phyloP scores from a whole-genome alignment of 2,329 filamentous ascomycete species.

The Ophiostoma sp. region DNA sequence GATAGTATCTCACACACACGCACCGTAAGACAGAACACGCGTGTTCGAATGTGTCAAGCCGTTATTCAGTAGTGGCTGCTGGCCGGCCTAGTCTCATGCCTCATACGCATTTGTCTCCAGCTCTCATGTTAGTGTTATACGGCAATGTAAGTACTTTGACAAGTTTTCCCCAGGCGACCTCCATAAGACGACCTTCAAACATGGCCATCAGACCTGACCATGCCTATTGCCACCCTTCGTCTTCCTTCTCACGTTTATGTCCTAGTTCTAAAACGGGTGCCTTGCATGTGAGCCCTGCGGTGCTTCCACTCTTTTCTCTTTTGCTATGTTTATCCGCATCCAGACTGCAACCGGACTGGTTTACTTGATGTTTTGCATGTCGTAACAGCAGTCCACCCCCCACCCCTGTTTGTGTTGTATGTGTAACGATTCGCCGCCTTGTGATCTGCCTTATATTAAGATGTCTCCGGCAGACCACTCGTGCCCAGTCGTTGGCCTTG shows the following conservation, averaged over 20 bases:
- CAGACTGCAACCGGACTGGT: background rate
- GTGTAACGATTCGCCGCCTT: slow-evolving; percentile 5
- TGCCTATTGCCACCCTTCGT: background rate
- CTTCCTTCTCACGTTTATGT: background rate
- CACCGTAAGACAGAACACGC: background rate
- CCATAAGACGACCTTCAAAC: background rate
- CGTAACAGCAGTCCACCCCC: background rate
- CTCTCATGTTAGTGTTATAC: background rate
- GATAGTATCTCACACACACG: background rate
- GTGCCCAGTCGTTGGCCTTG: background rate
- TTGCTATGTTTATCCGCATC: background rate
- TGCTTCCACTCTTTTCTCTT: background rate
- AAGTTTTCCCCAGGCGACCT: background rate
- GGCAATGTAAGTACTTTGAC: slow-evolving; percentile 1
- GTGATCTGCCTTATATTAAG: slow-evolving; percentile 7
- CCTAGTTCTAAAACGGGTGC: background rate
- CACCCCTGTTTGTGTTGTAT: background rate
- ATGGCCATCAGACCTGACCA: too few relatives aligned
- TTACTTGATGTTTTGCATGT: background rate
- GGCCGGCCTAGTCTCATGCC: background rate
- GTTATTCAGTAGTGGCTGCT: too few relatives aligned
- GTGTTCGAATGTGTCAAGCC: background rate
- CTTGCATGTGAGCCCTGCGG: slow-evolving; percentile 5
- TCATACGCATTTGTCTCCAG: background rate
- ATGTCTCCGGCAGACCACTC: background rate